Base-by-base conservation (phyloP, 1,284 basidiomycete genomes). In the Tranzscheliella williamsii region DNA sequence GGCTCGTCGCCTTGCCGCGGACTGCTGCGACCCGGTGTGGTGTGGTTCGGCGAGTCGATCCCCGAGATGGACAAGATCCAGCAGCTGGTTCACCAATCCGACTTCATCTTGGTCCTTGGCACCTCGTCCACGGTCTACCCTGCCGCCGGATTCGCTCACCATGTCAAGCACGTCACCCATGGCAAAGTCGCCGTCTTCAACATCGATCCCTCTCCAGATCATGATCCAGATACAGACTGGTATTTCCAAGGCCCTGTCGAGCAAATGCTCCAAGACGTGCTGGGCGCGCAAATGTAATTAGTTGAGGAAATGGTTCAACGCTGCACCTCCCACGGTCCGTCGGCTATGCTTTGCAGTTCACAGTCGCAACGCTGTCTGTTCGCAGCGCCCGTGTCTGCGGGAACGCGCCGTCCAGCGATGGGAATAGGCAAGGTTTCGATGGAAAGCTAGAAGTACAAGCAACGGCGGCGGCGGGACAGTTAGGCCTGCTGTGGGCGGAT, bases 111-210 rank as follows among this genome's bases (percentile, higher is more conserved):
- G 6, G 84, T 86, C 4, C 79, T 87, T 33, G 85, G 85, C 23
- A 87, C 85, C 2, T 85, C 84, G 1, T 84, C 84, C 1, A 83
- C 81, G 15, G 85, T 73, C 26, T 63, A 36, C 29, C 83, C 83
- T 3, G 83, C 83, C 3, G 81, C 83, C 4, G 76, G 78, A 0
- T 81, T 81, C 53, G 81, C 80, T 5, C 49, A 49, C 6, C 44
- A 65, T 3, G 81, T 83, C 7, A 60, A 74, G 38, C 51, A 58
- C 2, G 20, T 37, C 12, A 69, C 79, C 35, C 81, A 80, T 1
- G 83, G 81, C 5, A 80, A 79, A 47, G 80, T 84, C 2, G 85
- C 85, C 0, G 83, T 86, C 2, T 86, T 86, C 79, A 86, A 87
- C 70, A 41, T 85, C 27, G 83, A 85, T 18, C 18, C 35, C 8